Evolutionary conservation across 768 basidiomycete genomes (phyloP), one percentile per base, ranked within the genome.

Genomic region (Leccinum barrowsii): DNA sequence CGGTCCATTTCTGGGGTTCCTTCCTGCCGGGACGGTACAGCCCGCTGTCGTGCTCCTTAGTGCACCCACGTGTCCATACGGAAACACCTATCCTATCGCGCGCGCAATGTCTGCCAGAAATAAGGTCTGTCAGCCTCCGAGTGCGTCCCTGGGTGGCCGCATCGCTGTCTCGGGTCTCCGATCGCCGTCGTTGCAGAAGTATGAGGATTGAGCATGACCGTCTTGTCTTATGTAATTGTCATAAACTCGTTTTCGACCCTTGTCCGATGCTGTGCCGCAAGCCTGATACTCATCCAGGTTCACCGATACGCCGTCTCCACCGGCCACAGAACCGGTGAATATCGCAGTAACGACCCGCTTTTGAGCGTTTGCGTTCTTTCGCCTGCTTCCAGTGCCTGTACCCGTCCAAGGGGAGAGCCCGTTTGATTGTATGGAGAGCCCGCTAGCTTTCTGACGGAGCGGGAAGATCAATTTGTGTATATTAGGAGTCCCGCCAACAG

Each of bases 341-440:
- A 73, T 70, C 44, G 66, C 70, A 7, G 68, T 70, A 47, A 72
- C 62, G 0, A 72, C 61, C 6, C 70, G 62, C 12, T 63, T 62
- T 46, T 58, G 61, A 21, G 22, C 42, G 40, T 57, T 58, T 2
- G 42, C 28, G 40, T 54, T 47, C 57, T 58, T 66, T 17, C 54
- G 42, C 37, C 34, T 40, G 53, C 34, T 55, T 48, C 64, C 40
- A 11, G 58, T 60, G 19, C 51, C 59, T 8, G 17, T 17, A 37
- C 37, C 37, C 37, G 37, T 17, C 37, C 4, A 3, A 37, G 17
- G 17, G 17, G 7, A 17, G 17, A 17, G 7, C 37, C 3, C 17
- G 37, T 40, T 37, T 40, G 17, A 7, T 40, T 40, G 3, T 17
- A 8, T 40, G 37, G 7, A 40, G 17, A 8, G 3, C 0, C 46